phyloP scores from a whole-genome alignment of 768 basidiomycete species.

The Boletus rubropictus region DNA sequence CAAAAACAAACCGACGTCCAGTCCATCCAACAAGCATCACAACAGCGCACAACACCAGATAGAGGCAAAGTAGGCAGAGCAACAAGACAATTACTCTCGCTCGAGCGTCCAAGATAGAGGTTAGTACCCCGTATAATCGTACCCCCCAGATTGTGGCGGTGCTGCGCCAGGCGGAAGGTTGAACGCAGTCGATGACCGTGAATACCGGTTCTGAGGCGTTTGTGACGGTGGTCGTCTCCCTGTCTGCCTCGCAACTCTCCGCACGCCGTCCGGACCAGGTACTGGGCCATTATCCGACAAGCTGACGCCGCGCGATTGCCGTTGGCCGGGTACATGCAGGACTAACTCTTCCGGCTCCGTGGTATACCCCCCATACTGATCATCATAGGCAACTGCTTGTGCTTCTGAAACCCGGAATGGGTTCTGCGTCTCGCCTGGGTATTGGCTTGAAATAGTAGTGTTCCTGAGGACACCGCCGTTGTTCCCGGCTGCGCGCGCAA shows the following conservation, averaged over 20 bases:
- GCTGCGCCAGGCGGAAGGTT: slow-evolving; percentile 74
- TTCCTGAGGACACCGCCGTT: slow-evolving; percentile 39
- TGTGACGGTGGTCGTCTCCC: slow-evolving; percentile 56
- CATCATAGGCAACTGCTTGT: slow-evolving; percentile 36
- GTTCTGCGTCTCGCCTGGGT: slow-evolving; percentile 46
- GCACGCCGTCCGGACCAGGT: slow-evolving; percentile 69
- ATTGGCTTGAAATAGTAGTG: slow-evolving; percentile 32
- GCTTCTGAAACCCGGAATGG: slow-evolving; percentile 53
- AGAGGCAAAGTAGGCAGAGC: neutral
- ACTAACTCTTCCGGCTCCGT: slow-evolving; percentile 35
- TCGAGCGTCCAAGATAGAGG: slow-evolving; percentile 1
- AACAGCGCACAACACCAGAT: slow-evolving; percentile 1
- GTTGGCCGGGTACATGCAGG: slow-evolving; percentile 11
- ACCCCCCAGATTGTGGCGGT: slow-evolving; percentile 43
- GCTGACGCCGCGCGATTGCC: slow-evolving; percentile 58
- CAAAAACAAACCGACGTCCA: slow-evolving; percentile 1
- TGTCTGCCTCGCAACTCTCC: slow-evolving; percentile 64
- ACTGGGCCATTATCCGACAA: slow-evolving; percentile 82
- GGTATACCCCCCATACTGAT: slow-evolving; percentile 28
- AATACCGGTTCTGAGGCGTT: slow-evolving; percentile 63
- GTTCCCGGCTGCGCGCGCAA: slow-evolving; percentile 34
- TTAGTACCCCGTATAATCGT: slow-evolving; percentile 15
- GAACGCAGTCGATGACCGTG: slow-evolving; percentile 48
- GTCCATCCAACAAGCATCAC: slow-evolving; percentile 15
- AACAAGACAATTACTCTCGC: slow-evolving; percentile 3